Evolutionary conservation across 2,329 filamentous ascomycete genomes (phyloP), one percentile per base, ranked within the genome.

Genomic region (Aspergillus versicolor): DNA sequence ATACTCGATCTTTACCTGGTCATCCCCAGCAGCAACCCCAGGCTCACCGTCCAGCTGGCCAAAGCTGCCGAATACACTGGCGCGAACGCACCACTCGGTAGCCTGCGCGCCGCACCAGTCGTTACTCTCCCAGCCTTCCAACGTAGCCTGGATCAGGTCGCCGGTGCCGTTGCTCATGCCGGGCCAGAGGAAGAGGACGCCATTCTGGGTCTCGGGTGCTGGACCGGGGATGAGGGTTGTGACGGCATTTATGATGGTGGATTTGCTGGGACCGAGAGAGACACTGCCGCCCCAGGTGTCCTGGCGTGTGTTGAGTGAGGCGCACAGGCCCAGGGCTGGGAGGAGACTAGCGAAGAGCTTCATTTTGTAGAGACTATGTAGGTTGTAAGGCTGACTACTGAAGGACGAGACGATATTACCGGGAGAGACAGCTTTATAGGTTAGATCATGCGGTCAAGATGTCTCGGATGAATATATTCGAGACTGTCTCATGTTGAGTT

Each of bases 81-180:
- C 73, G 3, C 75, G 70, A 6, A 78, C 70, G 61, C 73, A 79
- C 74, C 74, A 78, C 62, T 78, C 67, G 5, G 72, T 74, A 2
- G 66, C 60, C 4, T 42, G 56, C 8, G 73, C 76, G 40, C 75
- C 75, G 57, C 76, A 78, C 75, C 75, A 79, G 13, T 62, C 61
- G 59, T 78, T 78, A 41, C 67, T 66, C 7, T 70, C 59, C 76
- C 74, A 78, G 19, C 68, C 71, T 59, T 79, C 75, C 5, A 78
- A 65, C 0, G 75, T 78, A 0, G 75, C 74, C 57, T 78, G 75
- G 45, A 79, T 63, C 15, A 79, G 65, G 49, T 79, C 72, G 1
- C 76, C 75, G 3, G 76, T 79, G 40, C 76, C 75, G 59, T 78
- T 79, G 52, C 72, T 75, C 73, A 79, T 78, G 5, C 76, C 76